Conservation (phyloP, 1,284 basidiomycete genomes). For the Cystobasidium slooffiae region DNA sequence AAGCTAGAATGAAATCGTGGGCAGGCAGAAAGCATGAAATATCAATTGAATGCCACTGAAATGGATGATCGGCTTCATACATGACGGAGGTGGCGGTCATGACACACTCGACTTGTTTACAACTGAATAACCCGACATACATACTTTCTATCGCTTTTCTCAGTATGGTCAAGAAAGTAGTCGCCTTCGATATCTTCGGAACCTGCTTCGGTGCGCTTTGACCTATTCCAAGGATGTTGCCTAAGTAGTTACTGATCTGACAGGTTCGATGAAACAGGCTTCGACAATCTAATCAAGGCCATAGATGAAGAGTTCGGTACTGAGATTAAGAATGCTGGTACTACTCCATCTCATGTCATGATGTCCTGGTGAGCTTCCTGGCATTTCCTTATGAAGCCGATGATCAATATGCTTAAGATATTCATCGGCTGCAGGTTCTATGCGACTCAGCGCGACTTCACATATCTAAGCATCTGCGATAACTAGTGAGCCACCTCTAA, state of each 20-base stretch:
- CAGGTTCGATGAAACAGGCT: conserved; percentile 19
- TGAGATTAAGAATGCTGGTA: conserved; percentile 42
- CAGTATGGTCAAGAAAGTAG: conserved; percentile 41
- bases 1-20: too few relatives aligned
- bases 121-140: background rate
- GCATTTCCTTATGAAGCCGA: background rate
- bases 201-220: conserved; percentile 42
- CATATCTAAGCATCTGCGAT: conserved; percentile 34
- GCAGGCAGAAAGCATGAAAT: background rate
- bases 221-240: background rate
- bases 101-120: background rate
- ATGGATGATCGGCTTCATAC: conserved; percentile 2
- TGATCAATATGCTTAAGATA: background rate
- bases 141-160: background rate
- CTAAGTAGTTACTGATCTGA: background rate
- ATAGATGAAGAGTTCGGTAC: conserved; percentile 36
- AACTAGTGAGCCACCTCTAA: conserved; percentile 5
- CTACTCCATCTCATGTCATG: conserved; percentile 40
- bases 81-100: conserved; percentile 20
- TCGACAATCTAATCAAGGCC: conserved; percentile 38
- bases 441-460: conserved; percentile 41
- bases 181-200: conserved; percentile 44
- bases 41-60: background rate
- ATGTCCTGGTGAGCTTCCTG: conserved; percentile 35
- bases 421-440: conserved; percentile 38